Base-by-base conservation (phyloP, 108 stramenopile genomes). In the Fragilaria radians region DNA sequence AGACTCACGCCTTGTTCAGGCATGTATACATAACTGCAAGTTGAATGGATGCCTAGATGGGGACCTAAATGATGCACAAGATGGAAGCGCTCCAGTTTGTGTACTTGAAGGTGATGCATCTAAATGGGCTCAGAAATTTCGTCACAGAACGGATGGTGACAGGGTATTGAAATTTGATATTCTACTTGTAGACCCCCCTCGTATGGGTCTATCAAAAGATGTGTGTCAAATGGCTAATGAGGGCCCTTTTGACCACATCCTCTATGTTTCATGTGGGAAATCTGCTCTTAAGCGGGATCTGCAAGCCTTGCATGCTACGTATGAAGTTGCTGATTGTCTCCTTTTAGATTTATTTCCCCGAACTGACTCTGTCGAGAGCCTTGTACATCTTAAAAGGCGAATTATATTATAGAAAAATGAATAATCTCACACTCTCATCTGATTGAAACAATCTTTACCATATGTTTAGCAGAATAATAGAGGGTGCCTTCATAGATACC, bases 321-420 rank as follows among this genome's bases (percentile, higher is more conserved):
- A 79, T 70, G 63, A 72, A 45, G 68, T 86, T 29, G 76, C 59
- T 1, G 62, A 82, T 58, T 76, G 80, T 48, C 59, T 58, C 2
- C 67, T 83, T 18, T 57, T 85, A 55, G 88, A 89, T 59, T 56
- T 89, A 29, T 89, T 89, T 73, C 88, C 88, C 3, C 63, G 82
- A 21, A 86, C 81, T 5, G 76, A 80, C 61, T 65, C 80, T 18
- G 81, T 89, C 1, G 88, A 89, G 55, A 75, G 75, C 7, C 57
- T 89, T 49, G 82, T 89, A 4, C 82, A 86, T 73, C 34, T 89
- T 31, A 49, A 59, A n/a, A n/a, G n/a, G n/a, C n/a, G n/a, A n/a
- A n/a, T n/a, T n/a, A n/a, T n/a, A n/a, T n/a, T n/a, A n/a, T n/a
- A n/a, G n/a, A n/a, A n/a, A n/a, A n/a, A n/a, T n/a, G n/a, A n/a